These are phyloP conservation scores for Penstemon newberryi DNA, from an alignment of 257 asterid species.

Conservation along the genomic window DNA sequence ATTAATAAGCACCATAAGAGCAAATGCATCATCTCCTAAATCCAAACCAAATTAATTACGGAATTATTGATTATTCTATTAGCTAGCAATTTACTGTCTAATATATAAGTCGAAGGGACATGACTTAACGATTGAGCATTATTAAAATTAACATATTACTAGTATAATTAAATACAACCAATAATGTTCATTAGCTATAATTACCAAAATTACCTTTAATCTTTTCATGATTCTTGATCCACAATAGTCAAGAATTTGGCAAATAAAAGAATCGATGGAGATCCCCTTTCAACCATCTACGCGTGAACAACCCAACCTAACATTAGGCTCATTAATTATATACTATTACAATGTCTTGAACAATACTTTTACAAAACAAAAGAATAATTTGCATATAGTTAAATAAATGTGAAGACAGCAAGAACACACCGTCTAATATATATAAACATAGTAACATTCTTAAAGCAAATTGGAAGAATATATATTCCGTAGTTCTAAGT, in stretches of 20 bases:
- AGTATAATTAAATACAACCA: too few species aligned
- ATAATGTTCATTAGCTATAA: too few species aligned
- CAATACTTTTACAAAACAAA: background rate
- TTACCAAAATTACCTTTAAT: background rate
- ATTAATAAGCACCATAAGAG: too few species aligned
- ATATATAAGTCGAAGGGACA: too few species aligned
- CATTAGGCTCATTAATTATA: background rate
- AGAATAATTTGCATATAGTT: conserved; percentile 3
- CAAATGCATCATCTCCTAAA: too few species aligned
- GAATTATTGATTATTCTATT: too few species aligned
- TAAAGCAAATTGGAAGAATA: conserved; percentile 24
- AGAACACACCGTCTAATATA: conserved; percentile 22
- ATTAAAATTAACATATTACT: too few species aligned
- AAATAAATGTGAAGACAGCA: conserved; percentile 44
- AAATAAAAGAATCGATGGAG: background rate
- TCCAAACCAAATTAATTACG: too few species aligned
- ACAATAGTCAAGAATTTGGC: conserved; percentile 14
- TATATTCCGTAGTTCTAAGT: conserved; percentile 56
- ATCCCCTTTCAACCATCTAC: background rate
- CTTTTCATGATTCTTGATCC: conserved; percentile 5
- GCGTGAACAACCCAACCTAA: conserved; percentile 13
- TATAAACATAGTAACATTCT: conserved; percentile 12
- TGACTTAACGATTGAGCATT: too few species aligned
- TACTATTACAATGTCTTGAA: too few species aligned
- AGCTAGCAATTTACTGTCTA: too few species aligned